Percentiles rank a stretch among this genome's conserved stretches.
phyloP scores from a whole-genome alignment of 148 eudicot genomes.

The Pharnaceum exiguum region DNA sequence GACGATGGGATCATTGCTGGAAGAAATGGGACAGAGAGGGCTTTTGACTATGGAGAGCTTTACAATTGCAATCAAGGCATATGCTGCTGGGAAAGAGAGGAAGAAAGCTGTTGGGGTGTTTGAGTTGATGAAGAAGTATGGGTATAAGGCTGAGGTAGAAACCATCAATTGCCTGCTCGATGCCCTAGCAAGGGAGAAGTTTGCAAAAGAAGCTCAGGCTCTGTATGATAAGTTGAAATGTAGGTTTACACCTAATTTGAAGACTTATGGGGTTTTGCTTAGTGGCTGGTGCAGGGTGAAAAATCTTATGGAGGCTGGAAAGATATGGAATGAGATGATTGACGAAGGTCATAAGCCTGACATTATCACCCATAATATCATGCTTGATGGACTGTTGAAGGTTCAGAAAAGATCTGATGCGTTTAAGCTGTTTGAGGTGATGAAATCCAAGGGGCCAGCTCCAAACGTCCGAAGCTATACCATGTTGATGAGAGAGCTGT shows the following conservation, averaged over 20 bases:
- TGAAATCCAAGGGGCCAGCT: conserved; percentile 80
- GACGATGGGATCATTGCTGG: conserved; percentile 74
- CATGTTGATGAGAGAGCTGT: conserved; percentile 65
- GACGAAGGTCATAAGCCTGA: conserved; percentile 82
- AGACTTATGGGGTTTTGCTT: conserved; percentile 62
- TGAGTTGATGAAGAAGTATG: conserved; percentile 78
- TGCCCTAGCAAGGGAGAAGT: conserved; percentile 62
- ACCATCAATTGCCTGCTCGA: conserved; percentile 66
- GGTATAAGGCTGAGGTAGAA: conserved; percentile 57
- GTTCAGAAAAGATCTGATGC: conserved; percentile 68
- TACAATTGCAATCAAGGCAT: conserved; percentile 54
- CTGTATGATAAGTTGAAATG: conserved; percentile 55
- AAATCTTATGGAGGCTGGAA: conserved; percentile 80
- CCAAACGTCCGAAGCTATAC: conserved; percentile 77
- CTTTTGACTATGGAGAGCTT: conserved; percentile 66
- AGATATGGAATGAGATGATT: conserved; percentile 82
- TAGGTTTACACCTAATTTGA: conserved; percentile 49
- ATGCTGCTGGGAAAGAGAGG: conserved; percentile 66
- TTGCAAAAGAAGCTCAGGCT: conserved; percentile 68
- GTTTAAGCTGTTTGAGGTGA: conserved; percentile 68
- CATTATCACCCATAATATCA: conserved; percentile 59
- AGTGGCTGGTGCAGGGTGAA: conserved; percentile 76
- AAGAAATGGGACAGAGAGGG: conserved; percentile 79
- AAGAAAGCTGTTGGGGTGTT: conserved; percentile 78
- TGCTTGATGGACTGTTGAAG: conserved; percentile 82